Conservation (phyloP, 108 stramenopile genomes). For the Epipyxis sp. region DNA sequence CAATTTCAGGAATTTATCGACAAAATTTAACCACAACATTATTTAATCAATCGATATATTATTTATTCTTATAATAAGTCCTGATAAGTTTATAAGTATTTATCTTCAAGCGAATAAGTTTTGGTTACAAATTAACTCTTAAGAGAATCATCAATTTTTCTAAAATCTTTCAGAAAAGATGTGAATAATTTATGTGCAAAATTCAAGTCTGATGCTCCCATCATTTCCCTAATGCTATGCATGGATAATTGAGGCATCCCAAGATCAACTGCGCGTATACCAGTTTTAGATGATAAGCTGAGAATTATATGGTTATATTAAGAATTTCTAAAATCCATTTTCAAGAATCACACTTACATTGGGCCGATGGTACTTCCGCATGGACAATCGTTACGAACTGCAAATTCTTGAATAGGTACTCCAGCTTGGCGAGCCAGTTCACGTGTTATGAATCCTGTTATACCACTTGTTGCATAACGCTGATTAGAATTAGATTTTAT, state of each 20-base stretch:
- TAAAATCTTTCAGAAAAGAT: background rate
- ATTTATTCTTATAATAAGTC: too few relatives aligned
- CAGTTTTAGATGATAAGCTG: slow-evolving; percentile 69
- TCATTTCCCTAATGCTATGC: slow-evolving; percentile 87
- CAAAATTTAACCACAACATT: too few relatives aligned
- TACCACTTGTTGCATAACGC: slow-evolving; percentile 83
- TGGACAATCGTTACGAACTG: slow-evolving; percentile 86
- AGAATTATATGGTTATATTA: too few relatives aligned
- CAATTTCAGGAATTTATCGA: too few relatives aligned
- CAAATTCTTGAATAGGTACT: slow-evolving; percentile 77
- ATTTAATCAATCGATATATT: too few relatives aligned
- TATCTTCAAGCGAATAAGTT: too few relatives aligned
- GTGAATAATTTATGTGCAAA: background rate
- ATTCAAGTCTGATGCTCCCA: background rate
- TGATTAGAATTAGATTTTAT: slow-evolving; percentile 96
- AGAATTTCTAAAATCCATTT: too few relatives aligned
- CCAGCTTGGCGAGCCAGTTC: slow-evolving; percentile 63
- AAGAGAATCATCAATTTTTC: background rate
- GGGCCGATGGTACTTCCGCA: slow-evolving; percentile 97
- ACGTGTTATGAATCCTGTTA: slow-evolving; percentile 77
- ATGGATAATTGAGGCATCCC: slow-evolving; percentile 91
- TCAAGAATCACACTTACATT: too few relatives aligned
- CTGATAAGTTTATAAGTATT: too few relatives aligned
- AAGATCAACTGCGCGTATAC: slow-evolving; percentile 88
- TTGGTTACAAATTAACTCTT: too few relatives aligned